These are phyloP conservation scores for Alternaria conjuncta DNA, from an alignment of 2,329 filamentous ascomycete genomes.

Conservation along the genomic window DNA sequence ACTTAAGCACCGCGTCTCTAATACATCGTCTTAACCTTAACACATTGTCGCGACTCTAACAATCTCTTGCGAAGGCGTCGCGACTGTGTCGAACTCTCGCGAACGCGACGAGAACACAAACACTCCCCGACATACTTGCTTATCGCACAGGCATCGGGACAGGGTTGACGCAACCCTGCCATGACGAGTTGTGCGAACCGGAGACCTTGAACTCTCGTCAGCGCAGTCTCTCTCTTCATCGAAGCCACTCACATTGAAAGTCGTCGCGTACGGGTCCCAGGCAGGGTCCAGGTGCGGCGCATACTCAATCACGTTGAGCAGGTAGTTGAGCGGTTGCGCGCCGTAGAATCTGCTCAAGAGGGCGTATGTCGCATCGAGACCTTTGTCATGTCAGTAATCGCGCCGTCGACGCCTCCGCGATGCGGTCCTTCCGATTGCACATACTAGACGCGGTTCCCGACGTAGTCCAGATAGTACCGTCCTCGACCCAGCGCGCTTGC, in stretches of 20 bases:
- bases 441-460: neutral
- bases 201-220: neutral
- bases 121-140: too few relatives aligned
- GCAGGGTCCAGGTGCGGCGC: neutral
- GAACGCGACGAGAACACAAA: too few relatives aligned
- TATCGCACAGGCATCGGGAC: neutral
- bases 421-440: neutral
- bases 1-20: too few relatives aligned
- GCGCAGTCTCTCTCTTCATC: too few relatives aligned
- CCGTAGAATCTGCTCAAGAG: neutral
- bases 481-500: neutral
- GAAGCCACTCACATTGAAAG: too few relatives aligned
- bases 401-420: neutral
- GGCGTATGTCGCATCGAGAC: neutral
- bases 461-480: neutral
- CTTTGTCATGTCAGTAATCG: neutral
- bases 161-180: neutral
- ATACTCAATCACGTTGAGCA: neutral
- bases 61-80: too few relatives aligned
- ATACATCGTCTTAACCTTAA: too few relatives aligned
- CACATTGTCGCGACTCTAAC: too few relatives aligned
- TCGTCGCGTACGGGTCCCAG: neutral
- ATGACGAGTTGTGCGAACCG: neutral
- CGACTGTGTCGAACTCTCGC: too few relatives aligned
- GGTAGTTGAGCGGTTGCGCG: neutral